Conservation (phyloP, 2,329 filamentous ascomycete species). For the Penicillium griseofulvum region DNA sequence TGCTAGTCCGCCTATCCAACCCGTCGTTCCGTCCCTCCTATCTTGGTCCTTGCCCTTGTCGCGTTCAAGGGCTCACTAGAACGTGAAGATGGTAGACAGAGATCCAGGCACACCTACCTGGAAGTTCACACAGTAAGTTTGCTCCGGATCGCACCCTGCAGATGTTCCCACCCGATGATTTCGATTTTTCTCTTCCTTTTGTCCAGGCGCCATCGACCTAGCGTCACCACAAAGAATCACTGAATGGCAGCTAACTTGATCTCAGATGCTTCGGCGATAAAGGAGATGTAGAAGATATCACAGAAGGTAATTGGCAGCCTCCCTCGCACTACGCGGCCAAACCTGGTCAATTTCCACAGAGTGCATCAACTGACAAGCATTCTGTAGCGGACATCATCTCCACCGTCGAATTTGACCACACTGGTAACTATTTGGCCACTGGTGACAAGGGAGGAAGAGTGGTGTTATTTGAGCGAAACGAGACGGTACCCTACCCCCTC, state of each 20-base stretch:
- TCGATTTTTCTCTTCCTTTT: not conserved
- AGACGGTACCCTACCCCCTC: constrained; percentile 63
- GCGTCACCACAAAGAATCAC: not conserved
- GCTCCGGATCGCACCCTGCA: not conserved
- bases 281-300: constrained; percentile 98
- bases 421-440: constrained; percentile 53
- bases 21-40: constrained; percentile 12
- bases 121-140: constrained; percentile 97
- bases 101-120: constrained; percentile 93
- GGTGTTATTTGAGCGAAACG: constrained; percentile 68
- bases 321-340: constrained; percentile 2
- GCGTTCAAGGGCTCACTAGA: constrained; percentile 38
- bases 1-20: constrained; percentile 7
- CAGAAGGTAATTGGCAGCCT: constrained; percentile 66
- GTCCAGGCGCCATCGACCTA: not conserved
- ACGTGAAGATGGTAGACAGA: constrained; percentile 86
- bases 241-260: constrained; percentile 10
- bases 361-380: constrained; percentile 11
- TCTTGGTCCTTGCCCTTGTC: constrained; percentile 18
- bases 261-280: constrained; percentile 97
- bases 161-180: not conserved
- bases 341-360: constrained; percentile 2
- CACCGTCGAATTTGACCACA: constrained; percentile 54
- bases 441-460: constrained; percentile 53
- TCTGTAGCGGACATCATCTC: constrained; percentile 51